Conservation (phyloP, 345 rosid genomes). For the Syzygium jambos region DNA sequence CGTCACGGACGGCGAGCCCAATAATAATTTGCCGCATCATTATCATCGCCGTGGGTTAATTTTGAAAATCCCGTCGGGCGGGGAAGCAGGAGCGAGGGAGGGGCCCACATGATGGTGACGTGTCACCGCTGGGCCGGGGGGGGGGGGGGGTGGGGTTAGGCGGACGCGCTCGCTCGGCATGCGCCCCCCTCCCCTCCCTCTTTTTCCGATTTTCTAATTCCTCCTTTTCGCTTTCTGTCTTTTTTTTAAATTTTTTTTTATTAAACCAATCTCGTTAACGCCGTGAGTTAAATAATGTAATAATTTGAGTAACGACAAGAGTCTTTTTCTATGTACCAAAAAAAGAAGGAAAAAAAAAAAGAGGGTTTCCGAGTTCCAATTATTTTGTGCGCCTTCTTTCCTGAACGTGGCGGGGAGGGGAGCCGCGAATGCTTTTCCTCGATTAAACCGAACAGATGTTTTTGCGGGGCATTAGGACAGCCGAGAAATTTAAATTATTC, state of each 20-base stretch:
- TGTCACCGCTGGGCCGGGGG: neutral
- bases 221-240: neutral
- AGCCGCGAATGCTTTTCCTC: neutral
- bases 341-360: neutral
- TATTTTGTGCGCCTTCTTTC: neutral
- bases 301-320: neutral
- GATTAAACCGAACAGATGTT: neutral
- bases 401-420: neutral
- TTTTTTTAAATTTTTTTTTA: neutral
- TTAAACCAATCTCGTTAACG: neutral
- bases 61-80: neutral
- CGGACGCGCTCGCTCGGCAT: neutral
- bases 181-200: neutral
- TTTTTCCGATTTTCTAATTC: neutral
- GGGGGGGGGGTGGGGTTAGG: neutral
- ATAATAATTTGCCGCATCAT: neutral
- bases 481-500: neutral
- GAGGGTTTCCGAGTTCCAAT: neutral
- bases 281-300: neutral
- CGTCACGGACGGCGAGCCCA: no score
- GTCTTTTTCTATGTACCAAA: neutral
- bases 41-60: neutral
- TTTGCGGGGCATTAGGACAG: neutral
- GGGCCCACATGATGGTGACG: slow-evolving; percentile 27
- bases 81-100: neutral